Base-by-base conservation (phyloP, 2,329 filamentous ascomycete species). In the Phyllosticta citrichinensis region DNA sequence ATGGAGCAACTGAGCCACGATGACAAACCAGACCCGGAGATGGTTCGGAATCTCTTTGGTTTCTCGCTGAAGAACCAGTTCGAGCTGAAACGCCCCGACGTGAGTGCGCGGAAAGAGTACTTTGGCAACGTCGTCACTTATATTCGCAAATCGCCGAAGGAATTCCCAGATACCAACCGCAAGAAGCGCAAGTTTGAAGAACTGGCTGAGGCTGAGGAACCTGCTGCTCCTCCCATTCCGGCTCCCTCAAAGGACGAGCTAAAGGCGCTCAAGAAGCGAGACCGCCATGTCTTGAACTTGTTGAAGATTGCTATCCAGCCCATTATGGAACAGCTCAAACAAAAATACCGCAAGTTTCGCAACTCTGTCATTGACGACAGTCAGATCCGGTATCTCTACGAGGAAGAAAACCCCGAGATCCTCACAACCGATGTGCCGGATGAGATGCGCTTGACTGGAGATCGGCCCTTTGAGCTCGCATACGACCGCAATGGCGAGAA, bases 241-340 rank as follows among this genome's bases (percentile, higher is more conserved):
- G 78, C 83, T 56, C 73, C 74, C 3, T 88, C 86, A 27, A 92
- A 91, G 70, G 88, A 88, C 60, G 89, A 97, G 69, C 81, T 89
- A 62, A 91, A 91, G 70, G 84, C 83, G 2, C 85, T 93, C 71
- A 88, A 88, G 74, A 88, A 91, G 74, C 84, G 84, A 64, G 95
- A 99, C 69, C 86, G 90, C 56, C 86, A 93, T 65, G 84, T 87
- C 11, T 80, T 97, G 59, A 97, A 97, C 71, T 79, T 87, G 62
- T 79, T 99, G 65, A 99, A 97, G 77, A 86, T 96, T 50, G 80
- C 87, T 58, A 85, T 99, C 60, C 92, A 97, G 73, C 91, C 90
- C 1, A 90, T 97, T 66, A 97, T 99, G 91, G 93, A 99, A 66
- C 91, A 97, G 74, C 90, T 99, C 70, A 94, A 96, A 73, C 81